Evolutionary conservation across 2,329 filamentous ascomycete species (phyloP).

Genomic region (Exophiala phaeomuriformis): DNA sequence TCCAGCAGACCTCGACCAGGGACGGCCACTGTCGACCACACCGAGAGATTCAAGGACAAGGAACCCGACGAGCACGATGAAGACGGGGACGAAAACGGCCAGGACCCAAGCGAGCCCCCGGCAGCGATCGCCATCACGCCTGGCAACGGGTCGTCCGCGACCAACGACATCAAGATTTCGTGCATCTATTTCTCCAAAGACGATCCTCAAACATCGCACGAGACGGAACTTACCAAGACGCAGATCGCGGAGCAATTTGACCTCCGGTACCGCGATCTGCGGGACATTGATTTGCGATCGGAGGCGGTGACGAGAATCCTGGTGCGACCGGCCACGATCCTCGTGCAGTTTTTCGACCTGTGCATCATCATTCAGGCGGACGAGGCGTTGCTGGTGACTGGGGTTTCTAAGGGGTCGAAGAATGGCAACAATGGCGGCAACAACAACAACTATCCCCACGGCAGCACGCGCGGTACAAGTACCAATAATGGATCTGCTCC

Average conservation of each 20-base stretch:
- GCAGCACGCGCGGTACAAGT: no score
- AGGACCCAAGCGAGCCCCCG: no score
- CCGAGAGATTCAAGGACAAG: no score
- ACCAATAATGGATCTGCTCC: no score
- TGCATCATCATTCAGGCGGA: slow-evolving; percentile 33
- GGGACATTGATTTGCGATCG: slow-evolving; percentile 32
- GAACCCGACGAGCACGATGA: no score
- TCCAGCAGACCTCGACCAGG: no score
- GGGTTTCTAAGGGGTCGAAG: not conserved
- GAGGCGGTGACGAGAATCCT: slow-evolving; percentile 33
- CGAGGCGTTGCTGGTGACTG: slow-evolving; percentile 30
- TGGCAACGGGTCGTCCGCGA: not conserved
- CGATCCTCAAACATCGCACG: slow-evolving; percentile 3
- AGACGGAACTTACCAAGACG: slow-evolving; percentile 16
- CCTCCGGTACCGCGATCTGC: slow-evolving; percentile 30
- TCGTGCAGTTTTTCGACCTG: slow-evolving; percentile 34
- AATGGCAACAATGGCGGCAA: slow-evolving; percentile 20
- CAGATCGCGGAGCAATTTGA: slow-evolving; percentile 20
- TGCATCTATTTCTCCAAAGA: slow-evolving; percentile 15
- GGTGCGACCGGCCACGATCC: slow-evolving; percentile 30
- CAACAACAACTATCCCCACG: slow-evolving; percentile 2
- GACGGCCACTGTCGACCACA: no score
- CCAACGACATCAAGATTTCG: slow-evolving; percentile 6
- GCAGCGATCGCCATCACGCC: not conserved
- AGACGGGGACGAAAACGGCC: no score